These are phyloP conservation scores for Malus asiatica DNA, from an alignment of 306 rosid genomes.

Conservation along the genomic window DNA sequence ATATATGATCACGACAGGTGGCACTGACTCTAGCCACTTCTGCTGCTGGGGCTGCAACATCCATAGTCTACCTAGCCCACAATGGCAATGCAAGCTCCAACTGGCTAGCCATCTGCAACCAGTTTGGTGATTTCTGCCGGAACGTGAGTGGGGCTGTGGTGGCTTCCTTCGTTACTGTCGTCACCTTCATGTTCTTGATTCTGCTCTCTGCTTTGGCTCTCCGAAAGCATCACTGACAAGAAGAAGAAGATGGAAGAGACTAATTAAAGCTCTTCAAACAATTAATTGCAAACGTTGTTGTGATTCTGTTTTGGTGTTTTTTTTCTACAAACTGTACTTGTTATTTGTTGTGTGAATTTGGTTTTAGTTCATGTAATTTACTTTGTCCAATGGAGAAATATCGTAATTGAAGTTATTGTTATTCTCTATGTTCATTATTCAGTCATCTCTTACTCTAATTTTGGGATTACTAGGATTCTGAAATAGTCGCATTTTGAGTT, in stretches of 20 bases:
- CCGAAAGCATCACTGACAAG: constrained; percentile 22
- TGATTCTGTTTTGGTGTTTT: not conserved
- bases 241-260: not conserved
- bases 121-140: constrained; percentile 64
- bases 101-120: constrained; percentile 84
- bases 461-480: not conserved
- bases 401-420: not conserved
- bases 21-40: constrained; percentile 60
- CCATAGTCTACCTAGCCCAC: constrained; percentile 80
- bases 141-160: constrained; percentile 66
- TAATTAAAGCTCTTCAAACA: not conserved
- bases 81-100: constrained; percentile 65
- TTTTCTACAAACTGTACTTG: not conserved
- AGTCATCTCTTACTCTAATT: not conserved
- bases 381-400: not conserved
- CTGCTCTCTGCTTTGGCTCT: constrained; percentile 57
- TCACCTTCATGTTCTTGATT: constrained; percentile 37
- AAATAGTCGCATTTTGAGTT: too few relatives aligned
- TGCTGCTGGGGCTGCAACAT: constrained; percentile 62
- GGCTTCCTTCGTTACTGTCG: constrained; percentile 42
- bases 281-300: not conserved
- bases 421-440: not conserved
- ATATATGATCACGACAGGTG: constrained; percentile 32
- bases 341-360: constrained; percentile 2
- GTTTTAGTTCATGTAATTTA: not conserved